phyloP scores from a whole-genome alignment of 768 basidiomycete genomes.

The Amanita polypyramis region DNA sequence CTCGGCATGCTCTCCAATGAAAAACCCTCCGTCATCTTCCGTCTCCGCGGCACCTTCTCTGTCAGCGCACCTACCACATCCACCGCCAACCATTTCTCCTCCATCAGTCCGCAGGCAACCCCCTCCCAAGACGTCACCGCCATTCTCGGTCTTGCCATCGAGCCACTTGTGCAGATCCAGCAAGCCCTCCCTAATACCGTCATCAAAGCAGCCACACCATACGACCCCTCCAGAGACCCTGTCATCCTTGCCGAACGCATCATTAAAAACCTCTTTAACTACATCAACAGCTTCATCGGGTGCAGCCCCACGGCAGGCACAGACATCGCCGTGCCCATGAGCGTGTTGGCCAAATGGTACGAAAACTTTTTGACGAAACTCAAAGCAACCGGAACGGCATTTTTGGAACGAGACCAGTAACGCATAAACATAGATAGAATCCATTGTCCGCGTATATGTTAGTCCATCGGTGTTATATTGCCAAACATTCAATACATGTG shows the following conservation, averaged over 20 bases:
- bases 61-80: conserved; percentile 23
- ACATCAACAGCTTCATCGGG: conserved; percentile 55
- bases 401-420: conserved; percentile 40
- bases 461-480: neutral
- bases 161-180: conserved; percentile 56
- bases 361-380: conserved; percentile 55
- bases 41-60: conserved; percentile 56
- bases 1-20: conserved; percentile 87
- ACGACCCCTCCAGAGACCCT: conserved; percentile 30
- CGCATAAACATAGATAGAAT: neutral
- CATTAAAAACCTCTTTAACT: conserved; percentile 69
- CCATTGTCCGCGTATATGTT: too few species aligned
- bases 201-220: conserved; percentile 11
- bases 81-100: conserved; percentile 27
- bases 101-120: conserved; percentile 21
- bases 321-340: conserved; percentile 51
- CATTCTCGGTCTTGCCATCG: conserved; percentile 71
- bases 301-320: conserved; percentile 25
- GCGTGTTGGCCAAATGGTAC: conserved; percentile 58
- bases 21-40: conserved; percentile 84
- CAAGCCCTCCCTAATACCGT: conserved; percentile 29
- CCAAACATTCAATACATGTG: neutral
- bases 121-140: conserved; percentile 46
- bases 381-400: conserved; percentile 44
- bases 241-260: conserved; percentile 54